These are phyloP conservation scores for Ganoderma lingzhi DNA, from an alignment of 1,284 basidiomycete species.

Conservation along the genomic window DNA sequence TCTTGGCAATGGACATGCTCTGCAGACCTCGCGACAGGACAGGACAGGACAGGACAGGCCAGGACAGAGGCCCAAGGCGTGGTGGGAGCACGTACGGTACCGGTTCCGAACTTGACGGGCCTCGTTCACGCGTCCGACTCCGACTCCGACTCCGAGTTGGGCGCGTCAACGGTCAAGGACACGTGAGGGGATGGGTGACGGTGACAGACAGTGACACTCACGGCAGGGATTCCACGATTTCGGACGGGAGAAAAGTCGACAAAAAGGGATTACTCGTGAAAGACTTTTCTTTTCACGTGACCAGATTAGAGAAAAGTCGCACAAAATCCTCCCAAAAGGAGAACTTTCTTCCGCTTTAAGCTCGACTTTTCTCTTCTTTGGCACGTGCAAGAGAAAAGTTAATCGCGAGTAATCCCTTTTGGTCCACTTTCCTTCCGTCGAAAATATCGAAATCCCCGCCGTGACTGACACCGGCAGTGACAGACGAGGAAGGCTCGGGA, in stretches of 20 bases:
- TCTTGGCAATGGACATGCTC: conserved; percentile 33
- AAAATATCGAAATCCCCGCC: too few species aligned
- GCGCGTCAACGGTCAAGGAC: conserved; percentile 16
- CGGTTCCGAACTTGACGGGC: background rate
- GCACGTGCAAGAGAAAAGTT: too few species aligned
- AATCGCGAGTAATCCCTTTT: too few species aligned
- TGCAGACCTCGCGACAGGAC: conserved; percentile 32
- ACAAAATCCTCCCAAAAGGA: too few species aligned
- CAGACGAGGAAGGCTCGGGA: background rate
- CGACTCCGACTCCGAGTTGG: conserved; percentile 15
- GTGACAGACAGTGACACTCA: background rate
- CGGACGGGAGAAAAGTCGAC: too few species aligned
- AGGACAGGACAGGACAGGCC: background rate
- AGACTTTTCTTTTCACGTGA: too few species aligned
- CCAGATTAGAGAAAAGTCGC: too few species aligned
- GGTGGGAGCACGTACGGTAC: conserved; percentile 2
- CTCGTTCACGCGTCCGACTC: background rate
- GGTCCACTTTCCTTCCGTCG: too few species aligned
- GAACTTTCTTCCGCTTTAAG: too few species aligned
- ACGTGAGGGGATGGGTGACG: conserved; percentile 19
- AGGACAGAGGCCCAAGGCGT: background rate
- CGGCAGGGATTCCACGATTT: too few species aligned
- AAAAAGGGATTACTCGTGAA: too few species aligned
- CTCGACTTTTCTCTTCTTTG: too few species aligned
- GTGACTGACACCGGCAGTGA: background rate